Evolutionary conservation across 768 basidiomycete species (phyloP), one percentile per base, ranked within the genome.

Genomic region (Amylocystis lapponica): DNA sequence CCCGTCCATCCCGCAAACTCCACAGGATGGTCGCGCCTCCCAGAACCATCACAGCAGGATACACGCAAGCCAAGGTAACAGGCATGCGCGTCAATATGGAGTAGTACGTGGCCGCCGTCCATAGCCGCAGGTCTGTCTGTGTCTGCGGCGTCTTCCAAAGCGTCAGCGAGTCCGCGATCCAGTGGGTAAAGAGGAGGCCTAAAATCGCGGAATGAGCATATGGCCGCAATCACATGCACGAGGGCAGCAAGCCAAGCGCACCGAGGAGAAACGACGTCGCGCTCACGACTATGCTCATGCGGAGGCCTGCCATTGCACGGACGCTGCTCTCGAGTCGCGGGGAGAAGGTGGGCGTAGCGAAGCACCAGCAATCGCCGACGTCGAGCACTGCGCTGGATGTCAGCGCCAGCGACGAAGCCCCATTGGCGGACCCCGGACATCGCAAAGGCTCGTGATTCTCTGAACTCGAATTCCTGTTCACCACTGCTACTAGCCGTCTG

Each of bases 151-250:
- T 79, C 67, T 86, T 89, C 89, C 89, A 92, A 30, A 92, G 72
- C 26, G 89, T 92, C 39, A 89, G 68, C 1, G 87, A 90, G 70
- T 92, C 89, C n/a, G 89, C 89, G 49, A 88, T 90, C 89, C 89
- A 92, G 59, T 92, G 84, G 27, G 87, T 90, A 60, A 89, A 89
- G 4, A 92, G 71, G 35, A 83, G 68, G 39, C 89, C 88, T 90
- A 60, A 13, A 19, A 21, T 29, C 39, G 13, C 9, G 29, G 29
- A n/a, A 30, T n/a, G n/a, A n/a, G 29, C 9, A 30, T 30, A n/a
- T 30, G 29, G 29, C 9, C 9, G n/a, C 9, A 30, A 30, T 30
- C 29, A 30, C n/a, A 27, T 19, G 20, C 19, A 30, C 20, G 49
- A 44, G 32, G n/a, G 32, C 14, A 47, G 19, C 13, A 8, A 25